Evolutionary conservation across 257 asterid genomes (phyloP).

Genomic region (Hygrophila difformis): DNA sequence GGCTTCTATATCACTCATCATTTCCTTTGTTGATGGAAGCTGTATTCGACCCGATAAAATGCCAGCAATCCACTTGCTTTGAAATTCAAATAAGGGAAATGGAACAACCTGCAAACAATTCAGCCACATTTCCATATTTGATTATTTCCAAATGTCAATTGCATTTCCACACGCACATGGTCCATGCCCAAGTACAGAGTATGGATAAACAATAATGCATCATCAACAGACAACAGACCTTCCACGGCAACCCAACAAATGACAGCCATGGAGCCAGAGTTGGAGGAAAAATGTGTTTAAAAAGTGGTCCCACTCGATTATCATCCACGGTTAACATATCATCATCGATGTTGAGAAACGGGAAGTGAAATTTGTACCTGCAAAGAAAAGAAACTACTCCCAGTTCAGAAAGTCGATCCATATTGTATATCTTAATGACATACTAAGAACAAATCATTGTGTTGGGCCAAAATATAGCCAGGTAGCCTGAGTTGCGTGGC

Average conservation of each 20-base stretch:
- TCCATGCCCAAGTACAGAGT: too few relatives aligned
- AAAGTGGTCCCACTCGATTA: slow-evolving; percentile 84
- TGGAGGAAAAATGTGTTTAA: slow-evolving; percentile 83
- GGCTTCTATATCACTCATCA: slow-evolving; percentile 58
- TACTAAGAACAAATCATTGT: too few relatives aligned
- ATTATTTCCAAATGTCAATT: too few relatives aligned
- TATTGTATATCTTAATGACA: too few relatives aligned
- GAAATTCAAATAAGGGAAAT: slow-evolving; percentile 67
- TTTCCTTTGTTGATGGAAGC: slow-evolving; percentile 55
- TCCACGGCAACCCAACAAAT: slow-evolving; percentile 94
- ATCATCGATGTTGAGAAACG: slow-evolving; percentile 71
- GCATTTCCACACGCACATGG: too few relatives aligned
- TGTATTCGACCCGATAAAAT: slow-evolving; percentile 61
- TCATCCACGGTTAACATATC: slow-evolving; percentile 72
- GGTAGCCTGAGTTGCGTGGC: too few relatives aligned
- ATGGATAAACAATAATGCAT: background rate
- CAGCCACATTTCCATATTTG: background rate
- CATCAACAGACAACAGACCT: slow-evolving; percentile 34
- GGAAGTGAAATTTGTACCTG: slow-evolving; percentile 80
- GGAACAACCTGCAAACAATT: slow-evolving; percentile 60
- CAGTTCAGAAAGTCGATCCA: too few relatives aligned
- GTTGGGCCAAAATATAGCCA: too few relatives aligned
- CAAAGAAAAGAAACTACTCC: slow-evolving; percentile 14
- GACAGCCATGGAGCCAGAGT: slow-evolving; percentile 75
- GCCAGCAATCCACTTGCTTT: slow-evolving; percentile 88